Evolutionary conservation across 768 basidiomycete genomes (phyloP).

Genomic region (Phlegmacium glaucopus): DNA sequence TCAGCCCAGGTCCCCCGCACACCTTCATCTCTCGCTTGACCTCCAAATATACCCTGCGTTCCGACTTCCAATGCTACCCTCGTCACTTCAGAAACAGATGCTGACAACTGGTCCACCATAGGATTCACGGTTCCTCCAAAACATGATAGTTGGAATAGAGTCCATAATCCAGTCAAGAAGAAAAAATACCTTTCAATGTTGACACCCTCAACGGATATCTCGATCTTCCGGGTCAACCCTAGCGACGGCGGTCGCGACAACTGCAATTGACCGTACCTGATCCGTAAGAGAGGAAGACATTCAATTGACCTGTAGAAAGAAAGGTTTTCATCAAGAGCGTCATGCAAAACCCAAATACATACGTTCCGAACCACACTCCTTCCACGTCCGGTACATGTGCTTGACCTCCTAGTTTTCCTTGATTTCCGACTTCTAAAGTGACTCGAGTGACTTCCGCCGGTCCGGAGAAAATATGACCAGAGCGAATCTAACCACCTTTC

Average conservation of each 20-base stretch:
- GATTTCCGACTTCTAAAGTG: slow-evolving; percentile 81
- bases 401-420: slow-evolving; percentile 88
- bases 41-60: no score
- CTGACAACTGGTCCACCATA: no score
- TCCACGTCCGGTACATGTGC: slow-evolving; percentile 86
- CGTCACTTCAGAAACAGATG: no score
- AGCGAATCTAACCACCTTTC: slow-evolving; percentile 48
- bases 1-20: no score
- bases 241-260: slow-evolving; percentile 87
- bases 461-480: background rate
- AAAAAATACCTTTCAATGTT: slow-evolving; percentile 58
- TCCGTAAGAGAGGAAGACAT: slow-evolving; percentile 82
- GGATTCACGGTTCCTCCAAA: no score
- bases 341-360: slow-evolving; percentile 17
- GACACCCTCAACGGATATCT: slow-evolving; percentile 84
- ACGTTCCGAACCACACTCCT: slow-evolving; percentile 82
- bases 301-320: slow-evolving; percentile 61
- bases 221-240: slow-evolving; percentile 89
- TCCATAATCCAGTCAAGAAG: background rate
- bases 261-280: slow-evolving; percentile 79
- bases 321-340: background rate
- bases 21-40: no score
- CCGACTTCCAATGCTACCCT: no score
- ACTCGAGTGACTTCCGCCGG: slow-evolving; percentile 81
- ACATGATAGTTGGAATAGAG: no score